These are phyloP conservation scores for Luzula sylvatica DNA, from an alignment of 176 grass and related monocot genomes.

Conservation along the genomic window DNA sequence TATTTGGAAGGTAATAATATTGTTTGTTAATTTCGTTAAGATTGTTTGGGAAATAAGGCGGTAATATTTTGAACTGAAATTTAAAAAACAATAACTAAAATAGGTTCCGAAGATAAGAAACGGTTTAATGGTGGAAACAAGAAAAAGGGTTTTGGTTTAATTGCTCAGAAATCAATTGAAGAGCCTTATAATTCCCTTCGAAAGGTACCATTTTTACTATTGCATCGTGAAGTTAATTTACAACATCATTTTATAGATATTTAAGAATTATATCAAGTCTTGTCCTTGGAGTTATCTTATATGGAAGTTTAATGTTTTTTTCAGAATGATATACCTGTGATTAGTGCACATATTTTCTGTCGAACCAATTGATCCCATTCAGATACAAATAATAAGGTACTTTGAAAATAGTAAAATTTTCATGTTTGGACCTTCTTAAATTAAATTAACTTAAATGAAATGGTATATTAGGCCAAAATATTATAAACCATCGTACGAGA, in stretches of 20 bases:
- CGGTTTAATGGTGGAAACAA: constrained; percentile 3
- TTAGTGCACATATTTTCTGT: constrained; percentile 17
- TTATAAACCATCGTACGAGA: constrained; percentile 34
- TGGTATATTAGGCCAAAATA: constrained; percentile 26
- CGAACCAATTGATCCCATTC: constrained; percentile 29
- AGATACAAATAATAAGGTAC: constrained; percentile 35
- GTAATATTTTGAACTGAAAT: too few relatives aligned
- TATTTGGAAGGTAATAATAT: constrained; percentile 29
- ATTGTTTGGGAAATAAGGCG: too few relatives aligned
- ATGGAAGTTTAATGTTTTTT: constrained; percentile 18
- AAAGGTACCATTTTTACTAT: not conserved
- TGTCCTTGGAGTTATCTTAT: too few relatives aligned
- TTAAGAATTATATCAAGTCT: too few relatives aligned
- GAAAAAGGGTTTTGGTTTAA: not conserved
- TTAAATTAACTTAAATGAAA: too few relatives aligned
- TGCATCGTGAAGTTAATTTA: not conserved
- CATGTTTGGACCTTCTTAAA: constrained; percentile 10
- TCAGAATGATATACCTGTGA: constrained; percentile 25
- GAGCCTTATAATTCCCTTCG: not conserved
- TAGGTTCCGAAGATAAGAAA: constrained; percentile 18
- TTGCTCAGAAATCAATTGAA: not conserved
- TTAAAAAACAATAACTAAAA: not conserved
- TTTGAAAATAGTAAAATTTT: too few relatives aligned
- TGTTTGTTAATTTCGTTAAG: too few relatives aligned
- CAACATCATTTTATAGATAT: too few relatives aligned